phyloP scores from a whole-genome alignment of 1,284 basidiomycete genomes.

The Irpex lacteus region DNA sequence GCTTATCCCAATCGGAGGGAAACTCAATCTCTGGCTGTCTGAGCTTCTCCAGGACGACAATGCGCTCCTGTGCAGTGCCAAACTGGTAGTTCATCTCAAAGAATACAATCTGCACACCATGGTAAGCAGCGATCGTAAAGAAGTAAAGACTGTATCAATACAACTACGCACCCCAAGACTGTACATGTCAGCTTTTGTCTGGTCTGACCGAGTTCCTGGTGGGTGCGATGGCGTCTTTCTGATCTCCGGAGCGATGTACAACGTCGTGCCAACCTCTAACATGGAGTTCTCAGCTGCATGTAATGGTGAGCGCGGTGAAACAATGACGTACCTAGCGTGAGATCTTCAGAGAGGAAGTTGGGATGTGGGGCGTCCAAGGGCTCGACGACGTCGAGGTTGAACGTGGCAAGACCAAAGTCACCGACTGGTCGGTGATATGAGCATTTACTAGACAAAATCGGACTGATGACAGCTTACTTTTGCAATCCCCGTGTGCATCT shows the following conservation, averaged over 20 bases:
- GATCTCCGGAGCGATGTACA: constrained; percentile 93
- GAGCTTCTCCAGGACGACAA: constrained; percentile 77
- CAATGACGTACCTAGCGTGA: constrained; percentile 62
- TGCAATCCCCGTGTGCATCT: constrained; percentile 88
- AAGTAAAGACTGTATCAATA: too few relatives aligned
- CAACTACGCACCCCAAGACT: constrained; percentile 72
- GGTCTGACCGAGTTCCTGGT: constrained; percentile 30
- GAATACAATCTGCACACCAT: constrained; percentile 74
- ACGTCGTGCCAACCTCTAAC: constrained; percentile 84
- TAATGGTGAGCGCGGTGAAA: neutral
- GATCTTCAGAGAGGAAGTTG: constrained; percentile 52
- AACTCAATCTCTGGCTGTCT: constrained; percentile 74
- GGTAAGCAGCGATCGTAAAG: too few relatives aligned
- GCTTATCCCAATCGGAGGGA: constrained; percentile 71
- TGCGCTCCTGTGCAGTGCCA: constrained; percentile 85
- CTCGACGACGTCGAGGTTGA: constrained; percentile 75
- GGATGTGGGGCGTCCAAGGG: constrained; percentile 58
- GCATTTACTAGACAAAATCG: neutral
- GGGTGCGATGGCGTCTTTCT: constrained; percentile 61
- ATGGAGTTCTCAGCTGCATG: neutral
- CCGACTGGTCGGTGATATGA: constrained; percentile 51
- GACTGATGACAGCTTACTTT: constrained; percentile 50
- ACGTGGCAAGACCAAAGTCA: constrained; percentile 91
- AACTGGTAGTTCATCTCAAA: constrained; percentile 97
- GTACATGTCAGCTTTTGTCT: constrained; percentile 93